Percentiles rank a stretch among this genome's conserved stretches.
phyloP scores from a whole-genome alignment of 2,329 filamentous ascomycete species.

The Ustilaginoidea virens region DNA sequence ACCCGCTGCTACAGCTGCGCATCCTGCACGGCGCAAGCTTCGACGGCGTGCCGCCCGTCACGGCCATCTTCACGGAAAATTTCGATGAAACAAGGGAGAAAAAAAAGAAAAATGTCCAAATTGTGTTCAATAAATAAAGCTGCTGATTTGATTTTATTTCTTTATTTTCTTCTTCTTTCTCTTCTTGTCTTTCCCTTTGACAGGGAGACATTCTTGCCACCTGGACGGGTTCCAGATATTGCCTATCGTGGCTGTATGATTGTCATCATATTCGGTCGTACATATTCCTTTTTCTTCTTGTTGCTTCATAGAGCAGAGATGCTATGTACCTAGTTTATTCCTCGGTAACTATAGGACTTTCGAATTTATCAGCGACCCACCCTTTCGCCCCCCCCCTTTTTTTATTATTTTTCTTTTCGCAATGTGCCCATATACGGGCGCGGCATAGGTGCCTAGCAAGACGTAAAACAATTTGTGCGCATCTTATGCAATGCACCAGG shows the following conservation, averaged over 20 bases:
- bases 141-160: constrained; percentile 5
- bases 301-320: constrained; percentile 16
- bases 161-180: constrained; percentile 1
- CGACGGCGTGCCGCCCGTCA: constrained; percentile 20
- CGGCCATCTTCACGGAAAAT: constrained; percentile 20
- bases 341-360: constrained; percentile 19
- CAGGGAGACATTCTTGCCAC: constrained; percentile 8
- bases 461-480: too few species aligned
- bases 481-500: too few species aligned
- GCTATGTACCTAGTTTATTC: constrained; percentile 10
- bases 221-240: constrained; percentile 21
- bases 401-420: too few species aligned
- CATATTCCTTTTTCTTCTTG: constrained; percentile 8
- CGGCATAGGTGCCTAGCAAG: too few species aligned
- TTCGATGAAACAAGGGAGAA: constrained; percentile 9
- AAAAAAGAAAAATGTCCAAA: constrained; percentile 5
- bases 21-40: constrained; percentile 7
- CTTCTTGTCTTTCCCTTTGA: constrained; percentile 5
- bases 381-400: too few species aligned
- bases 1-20: constrained; percentile 21
- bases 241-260: constrained; percentile 15
- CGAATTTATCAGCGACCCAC: too few species aligned
- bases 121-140: too few species aligned
- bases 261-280: constrained; percentile 19
- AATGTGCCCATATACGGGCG: constrained; percentile 5